These are phyloP conservation scores for Oxytropis ochrocephala DNA, from an alignment of 306 rosid genomes.

Conservation along the genomic window DNA sequence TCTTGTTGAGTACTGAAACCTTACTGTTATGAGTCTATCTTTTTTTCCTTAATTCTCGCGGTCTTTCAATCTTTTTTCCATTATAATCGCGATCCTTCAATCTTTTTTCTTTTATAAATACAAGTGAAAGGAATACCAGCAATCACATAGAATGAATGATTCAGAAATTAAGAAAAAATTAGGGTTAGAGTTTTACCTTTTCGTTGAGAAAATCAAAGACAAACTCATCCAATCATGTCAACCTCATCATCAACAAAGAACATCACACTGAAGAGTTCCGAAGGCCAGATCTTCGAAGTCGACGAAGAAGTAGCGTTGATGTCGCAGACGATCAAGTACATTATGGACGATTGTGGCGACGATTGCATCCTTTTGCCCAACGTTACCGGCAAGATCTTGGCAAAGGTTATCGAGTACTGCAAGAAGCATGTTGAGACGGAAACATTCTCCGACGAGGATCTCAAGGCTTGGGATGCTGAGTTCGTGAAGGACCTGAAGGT, in stretches of 20 bases:
- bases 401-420: conserved; percentile 78
- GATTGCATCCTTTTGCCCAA: conserved; percentile 66
- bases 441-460: conserved; percentile 49
- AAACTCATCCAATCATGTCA: conserved; percentile 27
- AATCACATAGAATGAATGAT: neutral
- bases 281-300: conserved; percentile 64
- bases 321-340: conserved; percentile 74
- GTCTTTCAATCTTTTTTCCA: too few relatives aligned
- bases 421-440: conserved; percentile 55
- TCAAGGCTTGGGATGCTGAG: conserved; percentile 59
- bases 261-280: conserved; percentile 65
- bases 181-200: conserved; percentile 9
- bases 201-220: neutral
- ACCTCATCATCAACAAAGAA: conserved; percentile 25
- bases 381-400: conserved; percentile 66
- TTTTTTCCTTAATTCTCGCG: too few relatives aligned
- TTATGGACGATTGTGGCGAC: conserved; percentile 62
- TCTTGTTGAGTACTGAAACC: too few relatives aligned
- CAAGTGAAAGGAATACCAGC: neutral
- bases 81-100: too few relatives aligned
- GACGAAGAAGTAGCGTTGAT: conserved; percentile 66
- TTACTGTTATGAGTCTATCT: too few relatives aligned
- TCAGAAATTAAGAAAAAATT: neutral
- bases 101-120: neutral
- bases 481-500: conserved; percentile 69